Percentiles rank a stretch among this genome's conserved stretches.
Conservation (phyloP, 1,139 yeast genomes). For the Taphrina populina region DNA sequence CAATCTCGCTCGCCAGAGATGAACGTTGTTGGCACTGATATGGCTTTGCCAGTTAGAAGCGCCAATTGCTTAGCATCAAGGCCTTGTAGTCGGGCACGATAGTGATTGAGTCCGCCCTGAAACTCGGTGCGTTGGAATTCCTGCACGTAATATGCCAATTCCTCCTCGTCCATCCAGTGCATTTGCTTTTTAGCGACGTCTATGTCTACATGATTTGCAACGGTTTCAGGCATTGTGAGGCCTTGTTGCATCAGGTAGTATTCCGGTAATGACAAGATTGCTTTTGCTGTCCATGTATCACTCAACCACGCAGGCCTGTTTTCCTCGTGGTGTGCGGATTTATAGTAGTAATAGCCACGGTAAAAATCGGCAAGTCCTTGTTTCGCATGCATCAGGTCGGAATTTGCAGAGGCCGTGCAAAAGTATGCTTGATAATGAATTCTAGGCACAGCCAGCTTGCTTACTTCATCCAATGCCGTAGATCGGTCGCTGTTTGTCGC, state of each 20-base stretch:
- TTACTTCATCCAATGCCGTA: not conserved
- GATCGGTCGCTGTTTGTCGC: slow-evolving; percentile 2
- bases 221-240: slow-evolving; percentile 16
- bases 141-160: slow-evolving; percentile 2
- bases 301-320: slow-evolving; percentile 9
- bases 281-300: slow-evolving; percentile 6
- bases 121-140: slow-evolving; percentile 11
- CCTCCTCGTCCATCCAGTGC: slow-evolving; percentile 21
- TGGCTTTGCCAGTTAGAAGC: not conserved
- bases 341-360: slow-evolving; percentile 28
- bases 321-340: slow-evolving; percentile 18
- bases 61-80: slow-evolving; percentile 8
- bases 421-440: slow-evolving; percentile 28
- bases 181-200: not conserved
- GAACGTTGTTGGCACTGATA: slow-evolving; percentile 23
- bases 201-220: not conserved
- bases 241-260: slow-evolving; percentile 13
- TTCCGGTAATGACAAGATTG: slow-evolving; percentile 12
- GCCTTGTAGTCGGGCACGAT: slow-evolving; percentile 3
- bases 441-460: slow-evolving; percentile 3
- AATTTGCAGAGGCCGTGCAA: slow-evolving; percentile 3
- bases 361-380: slow-evolving; percentile 3
- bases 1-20: slow-evolving; percentile 25
- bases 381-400: slow-evolving; percentile 3
- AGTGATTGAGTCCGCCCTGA: slow-evolving; percentile 23